Base-by-base conservation (phyloP, 805 yeast genomes). In the Maudiozyma barnettii region DNA sequence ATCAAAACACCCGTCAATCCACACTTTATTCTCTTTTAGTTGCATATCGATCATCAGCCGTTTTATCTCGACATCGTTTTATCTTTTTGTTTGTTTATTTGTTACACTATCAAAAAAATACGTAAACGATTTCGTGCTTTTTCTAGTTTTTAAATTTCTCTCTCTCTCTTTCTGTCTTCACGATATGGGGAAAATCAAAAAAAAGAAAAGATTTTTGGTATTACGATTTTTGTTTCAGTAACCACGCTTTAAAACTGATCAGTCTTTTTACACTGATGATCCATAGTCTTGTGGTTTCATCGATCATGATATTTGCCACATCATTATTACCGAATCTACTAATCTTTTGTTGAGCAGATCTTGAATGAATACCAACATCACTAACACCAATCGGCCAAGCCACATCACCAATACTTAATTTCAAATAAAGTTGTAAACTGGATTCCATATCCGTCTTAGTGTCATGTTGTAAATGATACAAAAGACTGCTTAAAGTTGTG, bases 1-100 rank as follows among this genome's bases (percentile, higher is more conserved):
- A 65, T 93, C 99, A 67, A 93, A 93, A 63, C 99, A 93, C 0
- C 99, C 99, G 64, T 93, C 99, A 26, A 93, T 79, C 99, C 99
- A 93, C 50, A 91, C 83, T 45, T 83, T 68, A 39, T 61, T 48
- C n/a, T 52, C 56, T 21, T 41, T 39, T 16, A 43, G 20, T 41
- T 21, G 23, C 16, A 37, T 14, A n/a, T 10, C 33, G 10, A 26
- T 26, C 8, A 2, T 26, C 10, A 26, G 30, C 8, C 8, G 8
- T 9, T 26, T 26, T 26, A 26, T 26, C 8, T 33, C 18, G 13
- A 7, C 16, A 16, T 8, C 36, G 4, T 4, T 33, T 33, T 16
- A 33, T 16, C 16, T n/a, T 14, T 33, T 31, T 12, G 12, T 31
- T 31, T 31, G 16, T 33, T 14, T 14, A 33, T 33, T n/a, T 33